Evolutionary conservation across 805 yeast genomes (phyloP), one percentile per base, ranked within the genome.

Genomic region (Candida multigemmis): DNA sequence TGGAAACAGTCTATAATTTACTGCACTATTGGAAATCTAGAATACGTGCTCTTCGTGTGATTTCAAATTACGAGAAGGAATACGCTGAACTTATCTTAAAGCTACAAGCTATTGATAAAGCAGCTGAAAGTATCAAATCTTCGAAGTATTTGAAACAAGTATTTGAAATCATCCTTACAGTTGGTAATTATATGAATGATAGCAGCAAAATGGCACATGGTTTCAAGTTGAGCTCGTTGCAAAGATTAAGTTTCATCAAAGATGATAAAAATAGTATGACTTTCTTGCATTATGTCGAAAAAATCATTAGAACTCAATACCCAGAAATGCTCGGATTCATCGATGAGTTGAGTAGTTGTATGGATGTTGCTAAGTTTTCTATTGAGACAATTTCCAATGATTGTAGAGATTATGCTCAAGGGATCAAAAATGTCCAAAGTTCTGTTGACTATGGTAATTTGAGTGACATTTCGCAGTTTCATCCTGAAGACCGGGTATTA

Each of bases 151-250:
- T 81, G 42, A 65, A 71, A 35, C 62, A 64, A 28, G 68, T 80
- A 3, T 65, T 81, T 33, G 74, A 70, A 35, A 70, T 81, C 22
- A 77, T 81, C 34, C 69, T 77, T 37, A 74, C 76, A 9, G 71
- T 81, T 31, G 93, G 91, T 35, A 81, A 81, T 41, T 79, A 71
- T 40, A 81, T 81, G 91, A 81, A 81, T 46, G 85, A 77, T 41
- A 51, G 64, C 5, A 61, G 77, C 4, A 80, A 76, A 41, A 68
- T 69, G 35, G 86, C 83, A 0, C 61, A 62, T 18, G 93, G 93
- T 12, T 79, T 81, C 50, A 77, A 70, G 40, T 56, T 81, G 32
- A 67, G 76, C 23, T 77, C 89, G 0, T 60, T 81, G 32, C 82
- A 71, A 39, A 64, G 85, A 44, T 60, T 81, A 35, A 71, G 74